These are phyloP conservation scores for Solanum piurae DNA, from an alignment of 257 asterid genomes.

Conservation along the genomic window DNA sequence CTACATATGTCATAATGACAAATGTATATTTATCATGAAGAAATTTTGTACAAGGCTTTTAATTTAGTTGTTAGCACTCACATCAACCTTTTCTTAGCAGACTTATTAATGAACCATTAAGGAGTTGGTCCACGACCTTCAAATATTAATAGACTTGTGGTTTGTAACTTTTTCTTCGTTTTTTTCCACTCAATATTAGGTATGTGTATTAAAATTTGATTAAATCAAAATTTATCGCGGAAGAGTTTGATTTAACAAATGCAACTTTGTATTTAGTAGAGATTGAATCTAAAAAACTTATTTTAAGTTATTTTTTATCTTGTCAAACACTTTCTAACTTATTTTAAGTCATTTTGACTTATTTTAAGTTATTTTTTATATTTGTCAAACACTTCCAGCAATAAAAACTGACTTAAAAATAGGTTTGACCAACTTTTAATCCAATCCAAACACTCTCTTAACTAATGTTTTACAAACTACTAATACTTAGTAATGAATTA, in stretches of 20 bases:
- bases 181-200: too few species aligned
- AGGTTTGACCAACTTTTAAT: too few species aligned
- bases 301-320: too few species aligned
- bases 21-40: not conserved
- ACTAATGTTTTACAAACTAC: too few species aligned
- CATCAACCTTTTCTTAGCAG: not conserved
- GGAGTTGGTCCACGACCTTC: not conserved
- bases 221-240: fast-evolving
- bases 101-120: not conserved
- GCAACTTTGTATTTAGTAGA: not conserved
- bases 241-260: fast-evolving
- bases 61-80: not conserved
- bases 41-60: not conserved
- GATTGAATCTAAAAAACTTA: not conserved
- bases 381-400: too few species aligned
- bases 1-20: not conserved
- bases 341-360: too few species aligned
- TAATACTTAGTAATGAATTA: too few species aligned
- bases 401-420: too few species aligned
- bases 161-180: not conserved
- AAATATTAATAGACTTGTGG: not conserved
- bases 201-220: not conserved
- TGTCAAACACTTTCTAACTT: too few species aligned
- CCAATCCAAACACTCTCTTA: too few species aligned
- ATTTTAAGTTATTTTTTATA: too few species aligned